phyloP scores from a whole-genome alignment of 2,329 filamentous ascomycete genomes.

The Aspergillus costaricaensis region DNA sequence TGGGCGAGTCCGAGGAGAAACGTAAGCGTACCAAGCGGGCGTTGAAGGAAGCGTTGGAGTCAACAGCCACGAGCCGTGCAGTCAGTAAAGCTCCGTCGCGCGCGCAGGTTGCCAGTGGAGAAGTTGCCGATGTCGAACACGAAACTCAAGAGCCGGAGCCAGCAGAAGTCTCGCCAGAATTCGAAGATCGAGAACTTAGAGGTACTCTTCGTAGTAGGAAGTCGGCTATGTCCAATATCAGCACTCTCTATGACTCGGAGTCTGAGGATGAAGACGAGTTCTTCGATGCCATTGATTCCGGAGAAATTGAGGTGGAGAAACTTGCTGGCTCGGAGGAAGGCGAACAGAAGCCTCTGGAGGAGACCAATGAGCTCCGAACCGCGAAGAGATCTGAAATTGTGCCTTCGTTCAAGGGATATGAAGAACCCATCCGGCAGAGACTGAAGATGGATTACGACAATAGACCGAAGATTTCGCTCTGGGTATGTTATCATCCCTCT shows the following conservation, averaged over 20 bases:
- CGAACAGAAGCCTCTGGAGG: constrained; percentile 48
- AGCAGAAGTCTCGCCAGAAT: constrained; percentile 14
- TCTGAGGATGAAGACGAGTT: constrained; percentile 83
- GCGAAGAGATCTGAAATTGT: constrained; percentile 65
- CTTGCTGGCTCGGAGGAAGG: constrained; percentile 52
- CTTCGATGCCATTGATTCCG: constrained; percentile 94
- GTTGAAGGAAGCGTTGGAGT: constrained; percentile 79
- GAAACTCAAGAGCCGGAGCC: constrained; percentile 26
- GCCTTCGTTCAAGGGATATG: constrained; percentile 83
- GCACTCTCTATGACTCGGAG: constrained; percentile 72
- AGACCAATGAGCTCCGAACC: constrained; percentile 46
- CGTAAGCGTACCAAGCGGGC: constrained; percentile 86
- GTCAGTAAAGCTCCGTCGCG: constrained; percentile 33
- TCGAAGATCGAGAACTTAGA: constrained; percentile 9
- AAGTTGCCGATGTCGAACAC: constrained; percentile 38
- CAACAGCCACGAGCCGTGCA: constrained; percentile 43
- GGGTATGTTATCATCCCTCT: constrained; percentile 62
- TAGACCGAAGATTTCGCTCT: constrained; percentile 89
- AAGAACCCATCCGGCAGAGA: constrained; percentile 76
- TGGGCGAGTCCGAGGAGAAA: constrained; percentile 88
- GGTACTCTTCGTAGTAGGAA: constrained; percentile 59
- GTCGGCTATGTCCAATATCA: constrained; percentile 67
- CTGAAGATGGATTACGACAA: constrained; percentile 91
- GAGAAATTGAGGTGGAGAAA: constrained; percentile 73
- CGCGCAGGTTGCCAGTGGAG: constrained; percentile 37